These are phyloP conservation scores for Syncephalastrum racemosum DNA, from an alignment of 371 early-diverging fungal species.

Conservation along the genomic window DNA sequence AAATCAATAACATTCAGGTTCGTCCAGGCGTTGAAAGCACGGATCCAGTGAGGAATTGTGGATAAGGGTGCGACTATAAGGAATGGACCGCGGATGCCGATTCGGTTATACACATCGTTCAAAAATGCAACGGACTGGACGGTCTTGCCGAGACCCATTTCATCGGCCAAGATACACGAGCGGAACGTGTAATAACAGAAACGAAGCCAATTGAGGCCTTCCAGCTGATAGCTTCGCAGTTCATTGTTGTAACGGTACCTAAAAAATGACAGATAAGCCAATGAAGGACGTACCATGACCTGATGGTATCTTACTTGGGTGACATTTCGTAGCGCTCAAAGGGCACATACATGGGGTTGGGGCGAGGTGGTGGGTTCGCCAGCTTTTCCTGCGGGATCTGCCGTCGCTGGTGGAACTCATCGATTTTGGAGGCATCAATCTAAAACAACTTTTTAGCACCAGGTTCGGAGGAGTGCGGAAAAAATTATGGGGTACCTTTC, in stretches of 20 bases:
- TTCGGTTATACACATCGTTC: constrained; percentile 63
- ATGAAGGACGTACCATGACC: not conserved
- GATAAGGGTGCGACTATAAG: constrained; percentile 80
- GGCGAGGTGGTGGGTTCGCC: constrained; percentile 49
- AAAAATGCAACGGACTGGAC: constrained; percentile 78
- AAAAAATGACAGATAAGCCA: constrained; percentile 1
- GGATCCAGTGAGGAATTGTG: constrained; percentile 74
- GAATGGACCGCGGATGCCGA: constrained; percentile 67
- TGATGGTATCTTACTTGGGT: constrained; percentile 28
- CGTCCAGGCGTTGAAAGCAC: constrained; percentile 79
- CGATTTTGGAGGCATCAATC: constrained; percentile 57
- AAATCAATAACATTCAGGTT: constrained; percentile 75
- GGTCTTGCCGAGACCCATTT: constrained; percentile 83
- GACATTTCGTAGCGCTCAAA: constrained; percentile 69
- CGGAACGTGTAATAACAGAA: constrained; percentile 71
- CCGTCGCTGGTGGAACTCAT: constrained; percentile 54
- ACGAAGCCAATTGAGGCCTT: constrained; percentile 73
- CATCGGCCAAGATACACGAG: constrained; percentile 83
- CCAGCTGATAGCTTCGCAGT: constrained; percentile 71
- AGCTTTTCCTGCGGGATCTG: constrained; percentile 46
- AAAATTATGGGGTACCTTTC: constrained; percentile 32
- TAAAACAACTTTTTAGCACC: constrained; percentile 12
- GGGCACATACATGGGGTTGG: constrained; percentile 40
- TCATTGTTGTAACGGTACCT: constrained; percentile 70
- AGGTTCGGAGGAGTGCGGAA: constrained; percentile 6